These are phyloP conservation scores for Glycine latifolia DNA, from an alignment of 306 rosid genomes.

Conservation along the genomic window DNA sequence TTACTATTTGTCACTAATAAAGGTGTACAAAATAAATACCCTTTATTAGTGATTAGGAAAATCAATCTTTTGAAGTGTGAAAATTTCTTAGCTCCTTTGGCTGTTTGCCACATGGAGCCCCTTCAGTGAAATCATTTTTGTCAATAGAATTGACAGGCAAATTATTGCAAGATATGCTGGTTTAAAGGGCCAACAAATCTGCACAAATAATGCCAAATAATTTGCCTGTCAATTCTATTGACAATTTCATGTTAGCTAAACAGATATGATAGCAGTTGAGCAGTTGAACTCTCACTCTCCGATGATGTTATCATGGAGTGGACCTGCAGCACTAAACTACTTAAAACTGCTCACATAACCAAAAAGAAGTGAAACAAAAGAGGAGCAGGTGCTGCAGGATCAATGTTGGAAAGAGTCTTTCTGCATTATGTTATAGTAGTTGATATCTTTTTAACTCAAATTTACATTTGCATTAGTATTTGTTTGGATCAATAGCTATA, in stretches of 20 bases:
- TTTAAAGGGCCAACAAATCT: too few species aligned
- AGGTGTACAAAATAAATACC: conserved; percentile 14
- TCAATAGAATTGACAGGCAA: too few species aligned
- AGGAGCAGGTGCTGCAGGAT: conserved; percentile 19
- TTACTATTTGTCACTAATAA: neutral
- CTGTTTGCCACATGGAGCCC: neutral
- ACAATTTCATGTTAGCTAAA: conserved; percentile 22
- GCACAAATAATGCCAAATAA: too few species aligned
- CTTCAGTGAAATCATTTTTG: conserved; percentile 22
- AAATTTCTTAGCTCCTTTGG: conserved; percentile 17
- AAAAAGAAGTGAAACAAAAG: too few species aligned
- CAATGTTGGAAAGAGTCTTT: conserved; percentile 23
- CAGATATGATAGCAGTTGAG: neutral
- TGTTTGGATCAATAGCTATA: conserved; percentile 25
- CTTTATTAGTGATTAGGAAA: conserved; percentile 1
- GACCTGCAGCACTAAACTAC: conserved; percentile 22
- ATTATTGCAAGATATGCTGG: too few species aligned
- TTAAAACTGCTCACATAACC: neutral
- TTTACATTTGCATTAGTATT: conserved; percentile 21
- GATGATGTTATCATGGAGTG: conserved; percentile 11
- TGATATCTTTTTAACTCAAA: conserved; percentile 15
- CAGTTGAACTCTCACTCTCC: conserved; percentile 12
- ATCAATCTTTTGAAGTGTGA: conserved; percentile 9
- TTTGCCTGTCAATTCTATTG: too few species aligned
- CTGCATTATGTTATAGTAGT: neutral